These are phyloP conservation scores for Aureobasidium lini DNA, from an alignment of 2,329 filamentous ascomycete species.

Conservation along the genomic window DNA sequence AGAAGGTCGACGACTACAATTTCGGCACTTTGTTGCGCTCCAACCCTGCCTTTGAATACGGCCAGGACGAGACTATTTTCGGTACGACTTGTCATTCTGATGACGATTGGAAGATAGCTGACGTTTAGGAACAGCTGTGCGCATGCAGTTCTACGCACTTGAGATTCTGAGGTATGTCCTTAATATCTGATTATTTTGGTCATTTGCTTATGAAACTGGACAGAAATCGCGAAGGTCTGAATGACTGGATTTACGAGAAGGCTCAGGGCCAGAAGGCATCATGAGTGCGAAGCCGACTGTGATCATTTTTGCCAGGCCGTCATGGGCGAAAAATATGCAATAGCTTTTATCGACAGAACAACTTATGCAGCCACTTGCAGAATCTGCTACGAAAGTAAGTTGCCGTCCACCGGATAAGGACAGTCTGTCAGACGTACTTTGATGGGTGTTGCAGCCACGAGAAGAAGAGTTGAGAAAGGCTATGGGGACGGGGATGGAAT, in stretches of 20 bases:
- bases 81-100: slow-evolving; percentile 45
- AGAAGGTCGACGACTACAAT: slow-evolving; percentile 94
- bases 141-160: slow-evolving; percentile 79
- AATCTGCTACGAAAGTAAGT: not conserved
- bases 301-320: not conserved
- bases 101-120: not conserved
- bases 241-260: slow-evolving; percentile 95
- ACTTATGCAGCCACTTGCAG: not conserved
- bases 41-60: slow-evolving; percentile 75
- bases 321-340: not conserved
- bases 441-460: not conserved
- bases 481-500: not conserved
- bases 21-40: slow-evolving; percentile 89
- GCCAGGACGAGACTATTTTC: slow-evolving; percentile 84
- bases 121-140: slow-evolving; percentile 41
- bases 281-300: slow-evolving; percentile 14
- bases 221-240: slow-evolving; percentile 77
- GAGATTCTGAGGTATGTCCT: slow-evolving; percentile 59
- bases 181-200: not conserved
- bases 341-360: not conserved
- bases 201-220: slow-evolving; percentile 17
- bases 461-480: not conserved
- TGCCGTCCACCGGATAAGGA: not conserved
- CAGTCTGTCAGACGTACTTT: not conserved
- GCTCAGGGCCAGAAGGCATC: slow-evolving; percentile 54